Evolutionary conservation across 495 filamentous ascomycete genomes (phyloP).

Genomic region (Aspergillus carlsbadensis): DNA sequence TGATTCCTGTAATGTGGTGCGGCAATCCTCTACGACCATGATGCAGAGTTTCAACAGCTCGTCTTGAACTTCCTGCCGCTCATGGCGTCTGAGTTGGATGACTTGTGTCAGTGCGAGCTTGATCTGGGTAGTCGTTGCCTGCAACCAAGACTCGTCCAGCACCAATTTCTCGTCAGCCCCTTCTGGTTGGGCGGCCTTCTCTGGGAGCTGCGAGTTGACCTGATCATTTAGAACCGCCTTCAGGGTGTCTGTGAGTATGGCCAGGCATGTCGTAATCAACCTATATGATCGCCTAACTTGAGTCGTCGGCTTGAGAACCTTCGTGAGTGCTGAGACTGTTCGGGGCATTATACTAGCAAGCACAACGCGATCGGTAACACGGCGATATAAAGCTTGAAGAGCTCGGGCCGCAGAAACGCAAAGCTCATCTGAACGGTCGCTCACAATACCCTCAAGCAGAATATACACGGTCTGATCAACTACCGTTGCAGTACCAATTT

Average conservation of each 20-base stretch:
- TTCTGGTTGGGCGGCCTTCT: slow-evolving; percentile 19
- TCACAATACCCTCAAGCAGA: slow-evolving; percentile 66
- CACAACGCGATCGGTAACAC: slow-evolving; percentile 66
- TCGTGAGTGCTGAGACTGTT: slow-evolving; percentile 78
- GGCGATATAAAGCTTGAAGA: slow-evolving; percentile 58
- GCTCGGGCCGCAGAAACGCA: slow-evolving; percentile 66
- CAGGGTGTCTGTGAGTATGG: slow-evolving; percentile 59
- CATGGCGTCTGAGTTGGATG: slow-evolving; percentile 73
- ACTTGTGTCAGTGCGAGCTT: slow-evolving; percentile 81
- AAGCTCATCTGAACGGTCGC: slow-evolving; percentile 58
- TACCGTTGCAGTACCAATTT: slow-evolving; percentile 57
- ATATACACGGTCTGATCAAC: slow-evolving; percentile 82
- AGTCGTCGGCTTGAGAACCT: slow-evolving; percentile 66
- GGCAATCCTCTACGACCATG: slow-evolving; percentile 73
- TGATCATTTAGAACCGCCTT: slow-evolving; percentile 64
- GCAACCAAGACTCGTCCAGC: slow-evolving; percentile 68
- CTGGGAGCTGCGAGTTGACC: slow-evolving; percentile 15
- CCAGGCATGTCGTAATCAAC: slow-evolving; percentile 61
- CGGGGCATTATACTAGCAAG: slow-evolving; percentile 85
- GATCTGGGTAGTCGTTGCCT: slow-evolving; percentile 76
- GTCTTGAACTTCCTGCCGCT: slow-evolving; percentile 65
- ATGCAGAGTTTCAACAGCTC: slow-evolving; percentile 70
- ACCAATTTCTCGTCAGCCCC: slow-evolving; percentile 36
- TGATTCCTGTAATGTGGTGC: slow-evolving; percentile 69
- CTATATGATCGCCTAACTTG: slow-evolving; percentile 62